Evolutionary conservation across 768 basidiomycete genomes (phyloP).

Genomic region (Pholiota conissans): DNA sequence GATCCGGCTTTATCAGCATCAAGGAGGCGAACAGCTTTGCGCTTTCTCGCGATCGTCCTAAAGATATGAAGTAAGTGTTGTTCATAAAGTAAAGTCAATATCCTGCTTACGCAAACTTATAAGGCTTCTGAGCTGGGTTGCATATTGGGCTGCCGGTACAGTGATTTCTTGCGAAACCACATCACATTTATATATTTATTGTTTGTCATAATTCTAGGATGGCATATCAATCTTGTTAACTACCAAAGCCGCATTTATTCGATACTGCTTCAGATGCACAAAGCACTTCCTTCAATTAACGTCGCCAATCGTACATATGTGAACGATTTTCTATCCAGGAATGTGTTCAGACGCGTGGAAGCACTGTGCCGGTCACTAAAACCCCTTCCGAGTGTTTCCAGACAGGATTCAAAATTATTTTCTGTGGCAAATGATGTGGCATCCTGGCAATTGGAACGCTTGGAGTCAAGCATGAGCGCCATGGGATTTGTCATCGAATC

Average conservation of each 20-base stretch:
- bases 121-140: slow-evolving; percentile 25
- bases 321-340: slow-evolving; percentile 10
- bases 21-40: slow-evolving; percentile 28
- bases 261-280: slow-evolving; percentile 15
- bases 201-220: slow-evolving; percentile 5
- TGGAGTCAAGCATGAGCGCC: slow-evolving; percentile 14
- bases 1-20: slow-evolving; percentile 27
- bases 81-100: not conserved
- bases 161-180: not conserved
- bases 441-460: slow-evolving; percentile 9
- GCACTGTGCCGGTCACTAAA: slow-evolving; percentile 17
- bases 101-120: too few relatives aligned
- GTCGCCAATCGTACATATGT: slow-evolving; percentile 16
- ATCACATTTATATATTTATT: too few relatives aligned
- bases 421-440: slow-evolving; percentile 6
- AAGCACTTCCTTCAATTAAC: slow-evolving; percentile 2
- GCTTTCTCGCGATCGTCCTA: slow-evolving; percentile 13
- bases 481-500: slow-evolving; percentile 18
- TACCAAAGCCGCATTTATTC: slow-evolving; percentile 18
- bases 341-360: slow-evolving; percentile 8
- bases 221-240: slow-evolving; percentile 19
- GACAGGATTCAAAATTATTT: slow-evolving; percentile 8
- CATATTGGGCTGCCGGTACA: slow-evolving; percentile 27
- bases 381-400: slow-evolving; percentile 1
- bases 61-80: slow-evolving; percentile 21